Base-by-base conservation (phyloP, 352 stramenopile genomes). In the Phytophthora uliginosa region DNA sequence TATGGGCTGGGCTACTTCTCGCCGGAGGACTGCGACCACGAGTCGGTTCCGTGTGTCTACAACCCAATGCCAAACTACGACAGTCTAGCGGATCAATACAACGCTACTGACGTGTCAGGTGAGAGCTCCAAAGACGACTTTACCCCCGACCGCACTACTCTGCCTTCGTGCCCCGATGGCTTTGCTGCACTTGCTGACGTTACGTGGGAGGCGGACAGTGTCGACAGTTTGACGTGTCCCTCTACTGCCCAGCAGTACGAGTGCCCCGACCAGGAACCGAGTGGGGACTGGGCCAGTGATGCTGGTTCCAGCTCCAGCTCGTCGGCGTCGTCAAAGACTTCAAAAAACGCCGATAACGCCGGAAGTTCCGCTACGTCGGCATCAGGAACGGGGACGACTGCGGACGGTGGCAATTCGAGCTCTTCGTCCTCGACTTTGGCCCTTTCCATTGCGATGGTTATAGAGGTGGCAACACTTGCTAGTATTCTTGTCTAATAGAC, bases 1-100 rank as follows among this genome's bases (percentile, higher is more conserved):
- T 97, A 95, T 47, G 91, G 91, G 9, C 53, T 96, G 7, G 91
- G 91, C 0, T 97, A 94, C 70, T 95, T 89, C 51, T 82, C 74
- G 12, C 89, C 89, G 0, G 78, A 80, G 12, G 67, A 87, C 36
- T 97, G 89, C 53, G 83, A 96, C 40, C 79, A 95, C 55, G 59
- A 77, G 7, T 76, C 64, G 22, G 79, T 81, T 13, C 50, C 69
- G 12, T 97, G 91, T 65, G 69, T 69, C 13, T 96, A 91, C 73
- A 90, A 89, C 33, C 78, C 67, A 4, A 93, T 92, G 78, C 88
- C 88, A n/a, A 93, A 93, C 59, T 96, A 74, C 61, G 65, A 91
- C 9, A 72, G 62, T 34, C 58, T 97, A 2, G 71, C 76, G 2
- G 55, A 66, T 18, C 67, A 87, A 53, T 94, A 88, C 63, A 84